Base-by-base conservation (phyloP, 202 grass and related monocot genomes). In the Hordeum pubiflorum region DNA sequence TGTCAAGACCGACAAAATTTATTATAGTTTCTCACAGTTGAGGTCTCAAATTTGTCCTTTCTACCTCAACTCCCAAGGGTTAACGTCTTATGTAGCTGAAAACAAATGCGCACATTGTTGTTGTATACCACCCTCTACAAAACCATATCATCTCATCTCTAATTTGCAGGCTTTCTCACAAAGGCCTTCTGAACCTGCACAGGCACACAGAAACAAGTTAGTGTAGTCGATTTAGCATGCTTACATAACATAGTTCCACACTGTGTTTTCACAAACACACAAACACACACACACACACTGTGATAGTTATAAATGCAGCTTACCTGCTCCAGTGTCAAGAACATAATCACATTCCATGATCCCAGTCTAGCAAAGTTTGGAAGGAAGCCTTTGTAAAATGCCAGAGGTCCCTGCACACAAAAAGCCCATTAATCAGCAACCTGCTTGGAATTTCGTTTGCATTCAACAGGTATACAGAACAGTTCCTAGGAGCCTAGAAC, bases 271-370 rank as follows among this genome's bases (percentile, higher is more conserved):
- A 5, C 31, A 32, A 32, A 32, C 31, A 32, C 26, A 32, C 31
- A 32, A 32, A 32, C 2, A 32, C 31, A 29, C 27, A 29, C 27
- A 29, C 27, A 29, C 82, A 5, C 15, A 54, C 2, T 34, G 15
- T 43, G 58, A 22, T 63, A 43, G 36, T 3, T 66, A n/a, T 21
- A 64, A 18, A 61, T 62, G 71, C 36, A 65, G 50, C 26, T 73
- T 84, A 98, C 96, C 96, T 95, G 90, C 82, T 98, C 96, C 78
- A 98, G 81, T 63, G 96, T 98, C 77, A 98, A 89, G 80, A 98
- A 98, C 96, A 98, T 98, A 64, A 98, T 95, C 80, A 98, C 96
- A 76, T 98, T 98, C 96, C 96, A 98, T 52, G 96, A 98, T 83
- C 96, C 92, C 37, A 95, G 60, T 34, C 89, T 88, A 83, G 85